Evolutionary conservation across 1,139 yeast genomes (phyloP), one percentile per base, ranked within the genome.

Genomic region (Nadsonia starkeyi-henricii): DNA sequence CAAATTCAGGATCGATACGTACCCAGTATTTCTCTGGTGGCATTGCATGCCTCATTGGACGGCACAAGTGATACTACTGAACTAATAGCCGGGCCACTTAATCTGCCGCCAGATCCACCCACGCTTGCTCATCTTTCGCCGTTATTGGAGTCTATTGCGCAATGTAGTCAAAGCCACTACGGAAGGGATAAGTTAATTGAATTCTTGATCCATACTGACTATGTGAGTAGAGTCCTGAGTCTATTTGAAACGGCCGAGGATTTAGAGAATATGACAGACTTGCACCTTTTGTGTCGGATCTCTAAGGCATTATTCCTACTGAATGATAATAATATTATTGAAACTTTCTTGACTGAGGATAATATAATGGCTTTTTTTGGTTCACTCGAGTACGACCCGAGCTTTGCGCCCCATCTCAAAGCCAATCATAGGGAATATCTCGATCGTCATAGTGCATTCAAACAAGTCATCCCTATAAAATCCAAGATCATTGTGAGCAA

Each of bases 361-460:
- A 70, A 75, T 49, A 72, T 85, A 37, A 58, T 73, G 56, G 84
- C 85, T 0, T 67, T 85, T 4, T 75, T 82, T 9, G 95, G 95
- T 0, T 82, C 86, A n/a, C 66, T 91, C 46, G 98, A 91, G 62
- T 91, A 89, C 63, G 96, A 89, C 61, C 84, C 93, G 0, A 94
- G 84, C 50, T 85, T 74, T 57, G 17, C 39, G 4, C 95, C 96
- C 0, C 72, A 72, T 20, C 71, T 74, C 54, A 88, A 85, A 63
- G 86, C 96, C 1, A 81, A 84, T 56, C 86, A 85, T 65, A 70
- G 96, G 45, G 77, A 75, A 19, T 80, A 77, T 58, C 64, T 86
- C 36, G 61, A 65, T 3, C 74, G 78, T 48, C 77, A 78, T 48
- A 69, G 81, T 12, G 73, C 70, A 41, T 82, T 85, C 64, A 81